Conservation (phyloP, 768 basidiomycete genomes). For the Hypholoma fasciculare region DNA sequence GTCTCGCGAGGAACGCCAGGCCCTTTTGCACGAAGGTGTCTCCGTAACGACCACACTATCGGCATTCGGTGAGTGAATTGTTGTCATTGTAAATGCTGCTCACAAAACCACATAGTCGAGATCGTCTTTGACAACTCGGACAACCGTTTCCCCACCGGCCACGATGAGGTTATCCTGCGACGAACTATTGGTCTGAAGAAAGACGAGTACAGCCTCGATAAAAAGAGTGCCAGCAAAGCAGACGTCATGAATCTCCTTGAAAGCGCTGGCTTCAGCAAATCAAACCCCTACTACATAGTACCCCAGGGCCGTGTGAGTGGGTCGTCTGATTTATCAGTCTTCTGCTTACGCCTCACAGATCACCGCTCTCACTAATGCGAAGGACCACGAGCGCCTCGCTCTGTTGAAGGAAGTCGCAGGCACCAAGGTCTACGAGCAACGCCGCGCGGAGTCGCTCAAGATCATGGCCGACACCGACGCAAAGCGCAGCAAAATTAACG, state of each 20-base stretch:
- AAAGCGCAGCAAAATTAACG: slow-evolving; percentile 89
- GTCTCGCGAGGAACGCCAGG: slow-evolving; percentile 88
- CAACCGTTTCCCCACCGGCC: slow-evolving; percentile 90
- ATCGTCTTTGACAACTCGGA: slow-evolving; percentile 96
- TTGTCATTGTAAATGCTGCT: neutral
- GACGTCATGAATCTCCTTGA: slow-evolving; percentile 98
- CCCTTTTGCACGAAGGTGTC: slow-evolving; percentile 92
- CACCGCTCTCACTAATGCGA: slow-evolving; percentile 94
- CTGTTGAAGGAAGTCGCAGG: slow-evolving; percentile 98
- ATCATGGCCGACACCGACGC: slow-evolving; percentile 97
- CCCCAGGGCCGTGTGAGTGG: slow-evolving; percentile 90
- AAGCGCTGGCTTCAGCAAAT: slow-evolving; percentile 94
- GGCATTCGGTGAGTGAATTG: slow-evolving; percentile 68
- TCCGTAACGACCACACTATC: slow-evolving; percentile 86
- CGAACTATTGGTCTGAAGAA: slow-evolving; percentile 98
- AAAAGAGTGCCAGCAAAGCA: slow-evolving; percentile 93
- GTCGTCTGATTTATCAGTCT: neutral
- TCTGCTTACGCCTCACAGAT: slow-evolving; percentile 51
- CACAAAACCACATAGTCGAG: slow-evolving; percentile 53
- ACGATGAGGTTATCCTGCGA: slow-evolving; percentile 83
- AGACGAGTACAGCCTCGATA: slow-evolving; percentile 96
- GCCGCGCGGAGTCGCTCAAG: slow-evolving; percentile 86
- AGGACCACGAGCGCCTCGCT: slow-evolving; percentile 90
- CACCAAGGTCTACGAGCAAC: slow-evolving; percentile 96
- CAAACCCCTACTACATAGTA: slow-evolving; percentile 99